phyloP scores from a whole-genome alignment of 108 stramenopile species.

The Conticribra guillardii region DNA sequence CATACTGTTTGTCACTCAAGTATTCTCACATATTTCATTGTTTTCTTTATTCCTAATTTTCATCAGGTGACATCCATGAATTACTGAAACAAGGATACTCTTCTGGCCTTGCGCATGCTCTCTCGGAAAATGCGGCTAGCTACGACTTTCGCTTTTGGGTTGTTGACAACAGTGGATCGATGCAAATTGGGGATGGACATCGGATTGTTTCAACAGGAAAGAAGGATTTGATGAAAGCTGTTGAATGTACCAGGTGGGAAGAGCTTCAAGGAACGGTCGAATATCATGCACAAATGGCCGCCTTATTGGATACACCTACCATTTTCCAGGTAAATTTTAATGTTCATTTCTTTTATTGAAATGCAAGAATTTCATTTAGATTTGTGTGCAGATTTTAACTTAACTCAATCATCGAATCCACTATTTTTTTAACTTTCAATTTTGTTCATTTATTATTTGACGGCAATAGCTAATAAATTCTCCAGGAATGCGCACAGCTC shows the following conservation, averaged over 20 bases:
- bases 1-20: no score
- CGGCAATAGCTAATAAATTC: constrained; percentile 50
- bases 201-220: constrained; percentile 34
- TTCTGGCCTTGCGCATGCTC: constrained; percentile 41
- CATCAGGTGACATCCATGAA: constrained; percentile 13
- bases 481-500: constrained; percentile 40
- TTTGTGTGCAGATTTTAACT: no score
- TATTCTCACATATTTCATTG: no score
- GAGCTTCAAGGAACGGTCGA: constrained; percentile 67
- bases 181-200: constrained; percentile 70
- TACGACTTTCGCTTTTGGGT: constrained; percentile 47
- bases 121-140: constrained; percentile 25
- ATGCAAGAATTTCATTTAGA: no score
- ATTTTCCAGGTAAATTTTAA: constrained; percentile 45
- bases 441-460: no score
- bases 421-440: no score
- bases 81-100: constrained; percentile 39
- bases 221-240: constrained; percentile 29
- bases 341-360: no score
- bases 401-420: no score
- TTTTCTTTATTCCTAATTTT: no score
- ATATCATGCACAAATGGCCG: constrained; percentile 72
- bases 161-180: constrained; percentile 58
- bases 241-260: constrained; percentile 65
- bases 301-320: constrained; percentile 57